Evolutionary conservation across 352 stramenopile species (phyloP), one percentile per base, ranked within the genome.

Genomic region (Phytophthora pluvialis): DNA sequence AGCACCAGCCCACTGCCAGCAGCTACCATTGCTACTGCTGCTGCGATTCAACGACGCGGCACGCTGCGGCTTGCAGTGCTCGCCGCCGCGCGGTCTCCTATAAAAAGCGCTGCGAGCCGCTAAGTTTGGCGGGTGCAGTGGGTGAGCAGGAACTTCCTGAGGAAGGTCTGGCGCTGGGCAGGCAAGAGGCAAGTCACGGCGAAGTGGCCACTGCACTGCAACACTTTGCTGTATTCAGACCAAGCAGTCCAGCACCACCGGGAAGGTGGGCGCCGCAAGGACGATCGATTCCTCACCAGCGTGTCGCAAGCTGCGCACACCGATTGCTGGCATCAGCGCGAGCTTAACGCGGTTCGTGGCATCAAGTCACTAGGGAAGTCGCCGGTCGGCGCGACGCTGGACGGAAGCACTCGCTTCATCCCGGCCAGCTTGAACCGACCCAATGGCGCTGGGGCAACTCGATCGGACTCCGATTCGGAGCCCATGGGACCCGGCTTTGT

Each of bases 1-100:
- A 90, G 64, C 59, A 67, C 58, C 25, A 83, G 64, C 3, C 33
- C 53, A 15, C 65, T 38, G 16, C 53, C 35, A 40, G 43, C 45
- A 28, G 43, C 50, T 35, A 68, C 54, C 59, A 74, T 73, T 18
- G 38, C 38, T 48, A 18, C 43, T 18, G 38, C 38, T 48, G 28
- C 43, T 38, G 25, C 25, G 3, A 28, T 45, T 50, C 57, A 60
- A 44, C 4, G 11, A 31, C 16, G 26, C 26, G 7, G 5, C 0
- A 31, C 16, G 26, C 26, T 16, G 5, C 0, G 12, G 26, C 28
- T 45, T 38, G 21, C 21, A 21, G 21, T 21, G 21, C 21, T 21
- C 21, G 21, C 21, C 21, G 21, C 21, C 21, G 46, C 7, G 7
- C 10, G 8, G 26, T 51, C 11, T 47, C 52, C 60, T 69, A 69